Conservation (phyloP, 148 eudicot genomes). For the Cornus kousa region DNA sequence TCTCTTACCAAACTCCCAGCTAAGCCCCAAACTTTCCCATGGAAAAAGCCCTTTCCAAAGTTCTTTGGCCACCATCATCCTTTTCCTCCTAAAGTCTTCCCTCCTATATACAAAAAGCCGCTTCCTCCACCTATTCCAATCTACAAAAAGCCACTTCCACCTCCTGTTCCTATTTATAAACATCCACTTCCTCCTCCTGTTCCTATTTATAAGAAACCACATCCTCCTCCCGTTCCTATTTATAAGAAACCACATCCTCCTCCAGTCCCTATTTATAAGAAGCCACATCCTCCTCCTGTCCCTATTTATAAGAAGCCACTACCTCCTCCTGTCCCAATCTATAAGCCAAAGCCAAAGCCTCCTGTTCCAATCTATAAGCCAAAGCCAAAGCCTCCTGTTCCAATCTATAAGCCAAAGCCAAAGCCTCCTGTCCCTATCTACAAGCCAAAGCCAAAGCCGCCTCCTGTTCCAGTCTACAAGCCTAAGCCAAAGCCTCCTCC, state of each 20-base stretch:
- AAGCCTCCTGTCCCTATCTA: slow-evolving; percentile 1
- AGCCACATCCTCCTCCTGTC: slow-evolving; percentile 2
- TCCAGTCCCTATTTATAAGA: neutral
- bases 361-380: slow-evolving; percentile 10
- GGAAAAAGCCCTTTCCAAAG: neutral
- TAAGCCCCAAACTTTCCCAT: slow-evolving; percentile 9
- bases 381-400: slow-evolving; percentile 15
- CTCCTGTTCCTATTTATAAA: neutral
- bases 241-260: slow-evolving; percentile 1
- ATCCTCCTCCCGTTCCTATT: neutral
- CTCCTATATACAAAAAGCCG: neutral
- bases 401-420: neutral
- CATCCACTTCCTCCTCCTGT: slow-evolving; percentile 16
- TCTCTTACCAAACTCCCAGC: slow-evolving; percentile 12
- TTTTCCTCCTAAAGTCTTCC: slow-evolving; percentile 9
- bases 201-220: slow-evolving; percentile 8
- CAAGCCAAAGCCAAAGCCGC: slow-evolving; percentile 17
- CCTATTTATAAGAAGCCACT: slow-evolving; percentile 21
- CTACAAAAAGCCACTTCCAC: neutral
- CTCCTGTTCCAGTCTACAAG: slow-evolving; percentile 28
- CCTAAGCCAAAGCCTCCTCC: slow-evolving; percentile 21
- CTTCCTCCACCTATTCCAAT: neutral
- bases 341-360: slow-evolving; percentile 11
- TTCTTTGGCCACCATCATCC: slow-evolving; percentile 10
- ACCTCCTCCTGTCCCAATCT: slow-evolving; percentile 18